A percentile compares a stretch with the other conserved stretches of the same genome.
phyloP scores from a whole-genome alignment of 768 basidiomycete genomes.

The Grammothele lineata region DNA sequence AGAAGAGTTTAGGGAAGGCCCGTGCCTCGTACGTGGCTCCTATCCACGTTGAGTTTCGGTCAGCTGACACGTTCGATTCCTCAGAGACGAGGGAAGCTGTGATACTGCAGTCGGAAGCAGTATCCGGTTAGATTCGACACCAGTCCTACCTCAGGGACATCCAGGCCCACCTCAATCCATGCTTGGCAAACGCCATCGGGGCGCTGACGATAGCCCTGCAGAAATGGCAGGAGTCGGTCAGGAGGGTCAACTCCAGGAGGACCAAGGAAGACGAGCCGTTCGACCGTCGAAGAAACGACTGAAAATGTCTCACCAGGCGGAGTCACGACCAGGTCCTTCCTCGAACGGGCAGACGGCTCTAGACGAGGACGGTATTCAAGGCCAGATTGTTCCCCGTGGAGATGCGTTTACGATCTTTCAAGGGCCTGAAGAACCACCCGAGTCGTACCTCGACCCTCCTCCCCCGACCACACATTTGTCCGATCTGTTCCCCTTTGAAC shows the following conservation, averaged over 20 bases:
- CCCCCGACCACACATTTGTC: conserved; percentile 51
- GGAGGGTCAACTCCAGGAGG: conserved; percentile 36
- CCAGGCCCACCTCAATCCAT: conserved; percentile 34
- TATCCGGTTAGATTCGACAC: not conserved
- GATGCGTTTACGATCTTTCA: conserved; percentile 47
- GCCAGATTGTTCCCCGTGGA: not conserved
- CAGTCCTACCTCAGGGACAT: conserved; percentile 15
- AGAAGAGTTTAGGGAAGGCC: conserved; percentile 17
- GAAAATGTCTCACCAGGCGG: conserved; percentile 27
- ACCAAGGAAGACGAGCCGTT: conserved; percentile 33
- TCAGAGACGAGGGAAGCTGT: conserved; percentile 5
- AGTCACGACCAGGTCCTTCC: not conserved
- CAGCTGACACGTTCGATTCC: not conserved
- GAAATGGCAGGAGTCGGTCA: conserved; percentile 40
- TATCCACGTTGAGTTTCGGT: not conserved
- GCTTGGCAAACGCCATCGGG: conserved; percentile 66
- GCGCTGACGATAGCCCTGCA: conserved; percentile 41
- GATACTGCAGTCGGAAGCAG: not conserved
- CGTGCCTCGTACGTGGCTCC: conserved; percentile 12
- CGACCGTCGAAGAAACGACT: conserved; percentile 53
- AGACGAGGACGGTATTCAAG: conserved; percentile 7
- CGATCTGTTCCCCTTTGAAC: conserved; percentile 44
- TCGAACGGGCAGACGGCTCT: not conserved
- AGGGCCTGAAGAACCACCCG: conserved; percentile 32
- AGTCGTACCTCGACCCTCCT: conserved; percentile 25